phyloP scores from a whole-genome alignment of 2,329 filamentous ascomycete genomes.

The Botrytis aclada region DNA sequence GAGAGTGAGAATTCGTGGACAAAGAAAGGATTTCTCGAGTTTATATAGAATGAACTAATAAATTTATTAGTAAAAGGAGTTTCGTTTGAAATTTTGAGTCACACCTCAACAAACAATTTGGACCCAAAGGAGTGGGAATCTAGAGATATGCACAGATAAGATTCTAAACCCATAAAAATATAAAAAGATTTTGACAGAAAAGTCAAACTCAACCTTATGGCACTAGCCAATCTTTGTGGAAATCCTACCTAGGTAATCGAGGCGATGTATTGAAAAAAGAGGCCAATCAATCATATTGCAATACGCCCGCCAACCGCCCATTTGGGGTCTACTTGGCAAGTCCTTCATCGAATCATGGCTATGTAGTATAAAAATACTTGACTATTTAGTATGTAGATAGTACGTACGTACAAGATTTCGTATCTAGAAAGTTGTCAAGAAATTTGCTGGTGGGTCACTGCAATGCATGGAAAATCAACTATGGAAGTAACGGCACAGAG shows the following conservation, averaged over 20 bases:
- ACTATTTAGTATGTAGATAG: neutral
- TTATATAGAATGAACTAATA: neutral
- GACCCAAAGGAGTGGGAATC: neutral
- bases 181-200: neutral
- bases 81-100: slow-evolving; percentile 7
- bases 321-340: neutral
- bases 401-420: neutral
- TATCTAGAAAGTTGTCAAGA: neutral
- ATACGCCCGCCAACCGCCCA: neutral
- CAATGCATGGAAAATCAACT: neutral
- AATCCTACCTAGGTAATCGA: neutral
- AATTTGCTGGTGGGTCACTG: neutral
- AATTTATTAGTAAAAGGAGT: neutral
- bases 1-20: neutral
- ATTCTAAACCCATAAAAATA: neutral
- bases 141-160: neutral
- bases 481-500: slow-evolving; percentile 8
- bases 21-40: slow-evolving; percentile 9
- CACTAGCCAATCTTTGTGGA: neutral
- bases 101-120: slow-evolving; percentile 3
- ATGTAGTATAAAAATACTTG: neutral
- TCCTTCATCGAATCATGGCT: neutral
- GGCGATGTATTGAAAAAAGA: neutral
- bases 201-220: slow-evolving; percentile 4
- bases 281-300: neutral